A percentile compares a stretch with the other conserved stretches of the same genome.
Conservation (phyloP, 23 red algal genomes). For the Chondrus crispus region DNA sequence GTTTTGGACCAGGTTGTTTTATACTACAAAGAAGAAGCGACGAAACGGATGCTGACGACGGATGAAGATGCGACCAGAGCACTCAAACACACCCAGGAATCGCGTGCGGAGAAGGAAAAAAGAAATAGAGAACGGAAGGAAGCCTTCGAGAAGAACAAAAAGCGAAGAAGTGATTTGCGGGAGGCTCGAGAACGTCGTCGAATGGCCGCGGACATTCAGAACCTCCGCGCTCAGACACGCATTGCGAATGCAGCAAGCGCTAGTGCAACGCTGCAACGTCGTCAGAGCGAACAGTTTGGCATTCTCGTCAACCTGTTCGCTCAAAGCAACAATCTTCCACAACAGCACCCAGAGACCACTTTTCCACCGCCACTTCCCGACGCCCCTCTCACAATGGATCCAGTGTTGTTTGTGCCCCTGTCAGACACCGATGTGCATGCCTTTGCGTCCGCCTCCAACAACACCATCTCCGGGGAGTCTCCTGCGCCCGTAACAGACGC, state of each 20-base stretch:
- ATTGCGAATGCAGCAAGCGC: constrained; percentile 6
- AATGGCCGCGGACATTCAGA: background rate
- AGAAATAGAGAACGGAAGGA: background rate
- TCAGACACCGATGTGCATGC: no score
- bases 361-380: background rate
- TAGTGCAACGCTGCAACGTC: background rate
- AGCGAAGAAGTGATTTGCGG: background rate
- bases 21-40: background rate
- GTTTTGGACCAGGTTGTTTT: background rate
- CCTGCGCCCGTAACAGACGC: no score
- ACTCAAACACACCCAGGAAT: background rate
- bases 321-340: background rate
- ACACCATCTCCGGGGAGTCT: no score
- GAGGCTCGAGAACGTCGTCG: background rate
- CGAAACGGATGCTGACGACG: background rate
- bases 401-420: background rate
- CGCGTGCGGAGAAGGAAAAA: background rate
- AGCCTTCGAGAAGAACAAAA: background rate
- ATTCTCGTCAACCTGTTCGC: background rate
- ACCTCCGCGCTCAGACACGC: background rate
- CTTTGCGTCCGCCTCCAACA: no score
- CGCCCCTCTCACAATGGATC: background rate
- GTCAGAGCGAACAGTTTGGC: constrained; percentile 21
- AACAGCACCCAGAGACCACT: background rate
- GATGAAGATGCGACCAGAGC: background rate